These are phyloP conservation scores for Dryas integrifolia DNA, from an alignment of 331 rosid genomes.

Conservation along the genomic window DNA sequence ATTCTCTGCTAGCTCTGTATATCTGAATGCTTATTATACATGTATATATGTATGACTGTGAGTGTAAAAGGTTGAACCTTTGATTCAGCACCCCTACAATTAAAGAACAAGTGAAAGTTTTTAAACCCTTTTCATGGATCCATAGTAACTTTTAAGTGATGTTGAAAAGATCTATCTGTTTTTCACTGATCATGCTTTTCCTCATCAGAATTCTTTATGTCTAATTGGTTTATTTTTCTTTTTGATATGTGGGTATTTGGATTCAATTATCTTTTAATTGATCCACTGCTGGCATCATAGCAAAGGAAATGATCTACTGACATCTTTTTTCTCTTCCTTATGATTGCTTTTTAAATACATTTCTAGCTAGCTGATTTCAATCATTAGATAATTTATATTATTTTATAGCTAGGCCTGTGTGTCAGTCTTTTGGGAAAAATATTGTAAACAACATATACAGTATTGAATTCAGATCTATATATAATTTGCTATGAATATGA, in stretches of 20 bases:
- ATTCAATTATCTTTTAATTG: neutral
- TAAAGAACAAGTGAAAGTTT: neutral
- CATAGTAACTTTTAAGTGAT: neutral
- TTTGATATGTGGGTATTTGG: neutral
- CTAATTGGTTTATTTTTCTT: neutral
- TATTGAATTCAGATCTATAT: neutral
- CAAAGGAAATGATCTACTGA: neutral
- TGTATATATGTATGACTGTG: neutral
- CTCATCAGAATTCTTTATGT: neutral
- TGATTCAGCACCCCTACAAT: neutral
- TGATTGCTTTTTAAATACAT: no score
- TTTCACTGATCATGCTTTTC: neutral
- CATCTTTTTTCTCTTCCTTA: neutral
- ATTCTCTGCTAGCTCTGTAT: neutral
- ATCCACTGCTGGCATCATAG: neutral
- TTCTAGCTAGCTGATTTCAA: no score
- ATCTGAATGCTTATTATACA: neutral
- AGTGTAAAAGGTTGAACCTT: conserved; percentile 9
- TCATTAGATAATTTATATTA: no score
- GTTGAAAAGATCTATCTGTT: neutral
- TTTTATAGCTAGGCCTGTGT: no score
- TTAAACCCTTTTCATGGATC: conserved; percentile 1
- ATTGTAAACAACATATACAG: no score
- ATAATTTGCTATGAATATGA: neutral
- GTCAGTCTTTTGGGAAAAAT: neutral